These are phyloP conservation scores for Yarrowia sp. DNA, from an alignment of 805 yeast genomes.

Conservation along the genomic window DNA sequence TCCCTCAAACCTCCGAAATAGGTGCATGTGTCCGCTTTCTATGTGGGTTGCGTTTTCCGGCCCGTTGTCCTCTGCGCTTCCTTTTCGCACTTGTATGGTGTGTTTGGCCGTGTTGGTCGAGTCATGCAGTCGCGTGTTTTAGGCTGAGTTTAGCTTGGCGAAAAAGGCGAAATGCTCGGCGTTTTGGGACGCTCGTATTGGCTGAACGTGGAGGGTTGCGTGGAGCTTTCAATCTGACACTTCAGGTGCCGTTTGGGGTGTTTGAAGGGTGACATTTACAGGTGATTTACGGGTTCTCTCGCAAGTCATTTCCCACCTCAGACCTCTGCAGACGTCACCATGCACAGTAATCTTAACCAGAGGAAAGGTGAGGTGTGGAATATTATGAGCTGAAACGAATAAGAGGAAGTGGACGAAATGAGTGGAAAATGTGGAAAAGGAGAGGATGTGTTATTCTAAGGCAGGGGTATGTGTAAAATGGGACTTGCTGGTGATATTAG, in stretches of 20 bases:
- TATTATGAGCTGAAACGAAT: slow-evolving; percentile 8
- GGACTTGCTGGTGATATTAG: no score
- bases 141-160: not conserved
- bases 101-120: not conserved
- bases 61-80: no score
- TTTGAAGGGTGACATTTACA: no score
- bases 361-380: not conserved
- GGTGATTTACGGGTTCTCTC: no score
- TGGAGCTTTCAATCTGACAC: not conserved
- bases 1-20: not conserved
- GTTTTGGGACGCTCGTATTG: not conserved
- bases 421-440: no score
- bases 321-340: no score
- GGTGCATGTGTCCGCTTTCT: not conserved
- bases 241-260: not conserved
- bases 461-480: no score
- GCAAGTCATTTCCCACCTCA: no score
- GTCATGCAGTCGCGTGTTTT: slow-evolving; percentile 15
- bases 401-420: no score
- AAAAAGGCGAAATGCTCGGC: not conserved
- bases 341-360: no score
- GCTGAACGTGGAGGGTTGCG: not conserved
- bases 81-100: no score
- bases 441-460: no score
- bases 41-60: not conserved